A percentile compares a stretch with the other conserved stretches of the same genome.
These are phyloP conservation scores for Aspergillus heteromorphus DNA, from an alignment of 495 filamentous ascomycete genomes.

Conservation along the genomic window DNA sequence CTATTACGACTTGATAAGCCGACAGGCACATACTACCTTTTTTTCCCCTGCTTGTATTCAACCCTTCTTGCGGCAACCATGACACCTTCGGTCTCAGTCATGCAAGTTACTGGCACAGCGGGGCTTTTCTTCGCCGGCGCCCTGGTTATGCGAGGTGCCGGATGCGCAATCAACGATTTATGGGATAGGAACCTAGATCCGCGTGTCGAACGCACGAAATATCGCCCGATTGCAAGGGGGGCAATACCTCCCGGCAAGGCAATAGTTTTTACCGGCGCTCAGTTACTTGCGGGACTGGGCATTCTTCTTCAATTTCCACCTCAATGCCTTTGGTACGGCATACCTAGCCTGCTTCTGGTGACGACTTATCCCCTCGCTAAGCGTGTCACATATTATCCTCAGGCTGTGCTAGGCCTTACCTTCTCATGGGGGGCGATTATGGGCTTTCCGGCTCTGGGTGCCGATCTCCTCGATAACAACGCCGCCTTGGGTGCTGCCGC, in stretches of 20 bases:
- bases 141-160: conserved; percentile 94
- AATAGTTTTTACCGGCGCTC: conserved; percentile 73
- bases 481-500: conserved; percentile 62
- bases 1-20: conserved; percentile 91
- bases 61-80: conserved; percentile 54
- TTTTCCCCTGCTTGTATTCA: conserved; percentile 90
- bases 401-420: conserved; percentile 83
- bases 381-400: conserved; percentile 89
- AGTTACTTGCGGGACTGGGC: conserved; percentile 74
- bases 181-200: conserved; percentile 94
- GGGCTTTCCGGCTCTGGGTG: conserved; percentile 88
- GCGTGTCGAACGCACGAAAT: conserved; percentile 77
- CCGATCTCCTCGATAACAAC: conserved; percentile 67
- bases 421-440: conserved; percentile 98
- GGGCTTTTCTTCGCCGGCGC: conserved; percentile 83
- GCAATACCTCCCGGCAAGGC: conserved; percentile 72
- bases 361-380: conserved; percentile 86
- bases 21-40: conserved; percentile 90
- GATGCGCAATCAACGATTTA: conserved; percentile 95
- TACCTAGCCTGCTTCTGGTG: conserved; percentile 79
- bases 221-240: conserved; percentile 82
- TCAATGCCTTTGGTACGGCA: conserved; percentile 80
- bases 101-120: conserved; percentile 60
- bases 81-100: conserved; percentile 51
- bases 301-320: conserved; percentile 82